Evolutionary conservation across 352 stramenopile genomes (phyloP).

Genomic region (Pythium plurisporium): DNA sequence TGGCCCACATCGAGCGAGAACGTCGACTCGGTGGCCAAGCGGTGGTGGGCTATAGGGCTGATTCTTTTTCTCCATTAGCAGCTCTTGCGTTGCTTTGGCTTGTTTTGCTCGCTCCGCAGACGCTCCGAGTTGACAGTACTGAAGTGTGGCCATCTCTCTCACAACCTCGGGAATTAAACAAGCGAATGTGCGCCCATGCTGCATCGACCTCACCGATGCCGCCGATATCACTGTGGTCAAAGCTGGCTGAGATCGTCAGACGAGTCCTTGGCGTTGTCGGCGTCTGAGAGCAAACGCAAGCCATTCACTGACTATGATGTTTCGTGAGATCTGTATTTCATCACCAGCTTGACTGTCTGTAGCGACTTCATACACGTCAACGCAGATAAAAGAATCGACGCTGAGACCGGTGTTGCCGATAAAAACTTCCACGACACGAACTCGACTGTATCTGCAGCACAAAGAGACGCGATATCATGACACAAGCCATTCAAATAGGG

Average conservation of each 20-base stretch:
- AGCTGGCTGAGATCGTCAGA: not conserved
- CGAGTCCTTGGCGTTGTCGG: not conserved
- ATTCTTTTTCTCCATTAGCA: not conserved
- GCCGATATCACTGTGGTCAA: not conserved
- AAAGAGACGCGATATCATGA: not conserved
- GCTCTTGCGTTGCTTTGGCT: not conserved
- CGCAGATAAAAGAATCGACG: not conserved
- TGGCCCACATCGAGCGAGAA: not conserved
- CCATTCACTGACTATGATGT: not conserved
- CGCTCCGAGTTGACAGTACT: not conserved
- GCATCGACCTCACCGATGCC: not conserved
- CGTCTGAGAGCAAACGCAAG: not conserved
- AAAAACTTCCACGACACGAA: not conserved
- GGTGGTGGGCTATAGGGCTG: not conserved
- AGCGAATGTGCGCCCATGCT: not conserved
- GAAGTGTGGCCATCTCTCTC: not conserved
- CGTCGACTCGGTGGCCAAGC: not conserved
- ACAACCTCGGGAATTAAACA: slow-evolving; percentile 1
- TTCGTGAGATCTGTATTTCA: not conserved
- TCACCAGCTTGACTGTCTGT: too few species aligned
- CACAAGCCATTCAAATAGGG: too few species aligned
- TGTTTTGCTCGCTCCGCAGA: not conserved
- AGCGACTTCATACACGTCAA: not conserved
- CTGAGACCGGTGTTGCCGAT: not conserved
- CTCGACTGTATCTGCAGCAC: not conserved